Evolutionary conservation across 139 green algal genomes (phyloP).

Genomic region (Micractinium sp.): DNA sequence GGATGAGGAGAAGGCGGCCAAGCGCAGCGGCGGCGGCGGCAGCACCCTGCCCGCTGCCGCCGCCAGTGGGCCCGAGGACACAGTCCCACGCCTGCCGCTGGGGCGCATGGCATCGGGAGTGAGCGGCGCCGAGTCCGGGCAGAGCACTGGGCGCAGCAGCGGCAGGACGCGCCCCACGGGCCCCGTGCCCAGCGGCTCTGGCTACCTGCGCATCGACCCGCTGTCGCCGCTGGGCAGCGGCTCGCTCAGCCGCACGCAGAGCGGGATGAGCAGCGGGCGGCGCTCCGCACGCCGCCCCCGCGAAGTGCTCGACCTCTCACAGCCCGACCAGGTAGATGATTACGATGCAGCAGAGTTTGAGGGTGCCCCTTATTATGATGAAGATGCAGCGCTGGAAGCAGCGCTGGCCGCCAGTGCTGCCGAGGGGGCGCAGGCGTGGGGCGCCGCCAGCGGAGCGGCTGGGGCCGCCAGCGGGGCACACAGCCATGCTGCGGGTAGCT

Average conservation of each 20-base stretch:
- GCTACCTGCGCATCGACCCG: not conserved
- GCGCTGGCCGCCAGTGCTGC: not conserved
- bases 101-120: not conserved
- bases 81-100: conserved; percentile 12
- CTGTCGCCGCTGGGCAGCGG: not conserved
- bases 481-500: not conserved
- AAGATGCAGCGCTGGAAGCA: not conserved
- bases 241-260: conserved; percentile 6
- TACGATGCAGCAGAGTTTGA: not conserved
- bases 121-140: not conserved
- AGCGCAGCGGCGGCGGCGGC: not conserved
- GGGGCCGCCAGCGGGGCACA: not conserved
- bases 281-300: conserved; percentile 1
- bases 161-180: not conserved
- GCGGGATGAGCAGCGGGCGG: conserved; percentile 12
- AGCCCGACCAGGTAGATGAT: conserved; percentile 28
- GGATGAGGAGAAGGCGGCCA: conserved; percentile 10
- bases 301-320: conserved; percentile 8
- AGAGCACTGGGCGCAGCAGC: not conserved
- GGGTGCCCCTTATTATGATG: not conserved
- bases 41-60: not conserved
- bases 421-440: not conserved
- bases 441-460: no score
- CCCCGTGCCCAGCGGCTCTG: not conserved
- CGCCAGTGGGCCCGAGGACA: not conserved